Conservation (phyloP, 345 rosid genomes). For the Acer campestre region DNA sequence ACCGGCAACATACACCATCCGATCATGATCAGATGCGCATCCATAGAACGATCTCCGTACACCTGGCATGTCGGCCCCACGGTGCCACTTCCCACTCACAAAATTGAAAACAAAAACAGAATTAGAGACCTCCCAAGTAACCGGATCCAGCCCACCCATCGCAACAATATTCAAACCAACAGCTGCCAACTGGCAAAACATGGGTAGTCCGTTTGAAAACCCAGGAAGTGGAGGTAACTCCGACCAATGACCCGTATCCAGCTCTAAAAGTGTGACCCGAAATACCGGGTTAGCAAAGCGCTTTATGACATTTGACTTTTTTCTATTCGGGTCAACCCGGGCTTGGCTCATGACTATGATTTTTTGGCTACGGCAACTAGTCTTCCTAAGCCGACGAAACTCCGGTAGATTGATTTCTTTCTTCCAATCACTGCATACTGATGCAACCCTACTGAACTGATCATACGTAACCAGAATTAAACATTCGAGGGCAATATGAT, state of each 20-base stretch:
- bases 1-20: slow-evolving; percentile 69
- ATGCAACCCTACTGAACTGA: slow-evolving; percentile 23
- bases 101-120: slow-evolving; percentile 60
- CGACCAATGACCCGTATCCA: slow-evolving; percentile 54
- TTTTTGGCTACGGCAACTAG: slow-evolving; percentile 39
- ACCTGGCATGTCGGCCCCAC: slow-evolving; percentile 72
- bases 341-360: slow-evolving; percentile 64
- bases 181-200: slow-evolving; percentile 60
- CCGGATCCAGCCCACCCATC: slow-evolving; percentile 79
- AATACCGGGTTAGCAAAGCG: slow-evolving; percentile 31
- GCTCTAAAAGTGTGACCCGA: slow-evolving; percentile 48
- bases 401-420: slow-evolving; percentile 32
- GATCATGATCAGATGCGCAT: slow-evolving; percentile 58
- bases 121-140: slow-evolving; percentile 53
- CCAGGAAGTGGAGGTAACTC: slow-evolving; percentile 61
- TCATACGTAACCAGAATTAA: slow-evolving; percentile 35
- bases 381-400: slow-evolving; percentile 37
- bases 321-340: slow-evolving; percentile 28
- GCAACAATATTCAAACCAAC: slow-evolving; percentile 69
- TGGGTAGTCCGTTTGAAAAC: slow-evolving; percentile 48
- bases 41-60: slow-evolving; percentile 60
- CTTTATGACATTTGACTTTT: slow-evolving; percentile 31
- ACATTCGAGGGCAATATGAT: slow-evolving; percentile 47
- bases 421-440: slow-evolving; percentile 48
- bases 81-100: slow-evolving; percentile 58